These are phyloP conservation scores for Wickerhamiella dianesei DNA, from an alignment of 805 yeast genomes.

Conservation along the genomic window DNA sequence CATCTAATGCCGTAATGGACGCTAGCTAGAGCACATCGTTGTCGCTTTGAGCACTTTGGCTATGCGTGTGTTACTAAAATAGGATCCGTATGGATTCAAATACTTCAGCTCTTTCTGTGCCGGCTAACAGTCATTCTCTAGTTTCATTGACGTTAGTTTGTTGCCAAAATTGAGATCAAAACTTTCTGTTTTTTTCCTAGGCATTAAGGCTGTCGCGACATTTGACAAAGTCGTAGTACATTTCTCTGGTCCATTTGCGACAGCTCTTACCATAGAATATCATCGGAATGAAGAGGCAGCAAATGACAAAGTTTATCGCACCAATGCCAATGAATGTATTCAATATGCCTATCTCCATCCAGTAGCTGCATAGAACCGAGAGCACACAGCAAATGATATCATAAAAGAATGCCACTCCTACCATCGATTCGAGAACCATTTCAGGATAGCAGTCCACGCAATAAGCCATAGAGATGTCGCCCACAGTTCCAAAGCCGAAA, in stretches of 20 bases:
- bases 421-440: constrained; percentile 38
- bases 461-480: constrained; percentile 33
- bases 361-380: constrained; percentile 46
- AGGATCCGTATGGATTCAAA: no score
- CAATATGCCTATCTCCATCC: constrained; percentile 40
- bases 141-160: no score
- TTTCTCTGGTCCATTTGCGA: constrained; percentile 14
- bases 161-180: no score
- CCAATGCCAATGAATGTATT: constrained; percentile 43
- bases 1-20: no score
- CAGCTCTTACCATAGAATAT: constrained; percentile 28
- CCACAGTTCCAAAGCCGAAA: constrained; percentile 39
- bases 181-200: no score
- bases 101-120: no score
- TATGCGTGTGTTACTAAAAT: no score
- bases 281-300: constrained; percentile 29
- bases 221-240: constrained; percentile 16
- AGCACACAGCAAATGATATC: constrained; percentile 37
- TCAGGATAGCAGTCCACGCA: constrained; percentile 41
- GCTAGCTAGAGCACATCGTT: no score
- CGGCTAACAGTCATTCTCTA: no score
- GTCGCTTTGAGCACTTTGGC: no score
- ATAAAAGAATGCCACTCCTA: constrained; percentile 39
- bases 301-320: constrained; percentile 31
- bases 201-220: constrained; percentile 10